Base-by-base conservation (phyloP, 768 basidiomycete genomes). In the Lepiota brunneoincarnata region DNA sequence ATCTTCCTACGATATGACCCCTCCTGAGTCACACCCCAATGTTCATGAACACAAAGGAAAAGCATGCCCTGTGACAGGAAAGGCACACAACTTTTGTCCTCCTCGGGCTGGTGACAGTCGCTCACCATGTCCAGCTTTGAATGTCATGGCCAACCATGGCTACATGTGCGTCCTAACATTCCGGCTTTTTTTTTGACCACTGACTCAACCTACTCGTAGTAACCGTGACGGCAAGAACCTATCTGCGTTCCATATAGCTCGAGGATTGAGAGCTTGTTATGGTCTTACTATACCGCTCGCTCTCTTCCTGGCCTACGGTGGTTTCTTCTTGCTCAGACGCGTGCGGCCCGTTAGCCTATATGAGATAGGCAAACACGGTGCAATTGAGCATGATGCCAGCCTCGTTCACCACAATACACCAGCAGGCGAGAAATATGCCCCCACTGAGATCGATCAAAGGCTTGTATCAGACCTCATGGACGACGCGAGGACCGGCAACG, bases 91-190 rank as follows among this genome's bases (percentile, higher is more conserved):
- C 3, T 83, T 64, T 67, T 76, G 76, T 31, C 68, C 77, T 6
- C 65, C 77, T 1, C 75, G 77, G 51, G 48, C 62, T 4, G 76
- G 73, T 20, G 86, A 86, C 54, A 73, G 73, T 47, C 75, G 87
- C 20, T 85, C 84, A 0, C 82, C 84, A 10, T 91, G 88, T 59
- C 89, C 89, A 1, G 89, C 86, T 0, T 66, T 91, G 34, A 90
- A 91, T 57, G 75, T 84, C 0, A 75, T 90, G 57, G 87, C 89
- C 0, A 90, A 90, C 61, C 86, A 90, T 50, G 84, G 86, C 1
- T 89, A 83, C 51, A 69, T 91, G 87, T 89, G 61, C 63, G 86
- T 75, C n/a, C 11, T 26, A 6, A 18, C 39, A 59, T 43, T n/a
- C 3, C 11, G 9, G 10, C 4, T 2, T 35, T 6, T 21, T 10